Percentiles rank a stretch among this genome's conserved stretches.
phyloP scores from a whole-genome alignment of 106 monocot species.

The Triglochin maritima region DNA sequence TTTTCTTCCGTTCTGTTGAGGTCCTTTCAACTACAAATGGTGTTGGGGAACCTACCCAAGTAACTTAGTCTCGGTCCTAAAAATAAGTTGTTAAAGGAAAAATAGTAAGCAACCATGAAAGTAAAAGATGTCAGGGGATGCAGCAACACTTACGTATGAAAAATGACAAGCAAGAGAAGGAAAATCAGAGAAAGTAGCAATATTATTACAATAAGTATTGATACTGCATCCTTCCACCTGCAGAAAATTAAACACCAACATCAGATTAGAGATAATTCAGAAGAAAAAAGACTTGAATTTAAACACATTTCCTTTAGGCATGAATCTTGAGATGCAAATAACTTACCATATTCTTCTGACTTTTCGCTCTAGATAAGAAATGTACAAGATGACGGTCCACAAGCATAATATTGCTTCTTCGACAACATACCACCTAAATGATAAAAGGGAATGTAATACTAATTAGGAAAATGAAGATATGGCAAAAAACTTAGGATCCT shows the following conservation, averaged over 20 bases:
- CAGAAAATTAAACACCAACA: not conserved
- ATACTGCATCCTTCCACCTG: slow-evolving; percentile 72
- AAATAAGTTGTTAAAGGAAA: too few species aligned
- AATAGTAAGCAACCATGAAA: too few species aligned
- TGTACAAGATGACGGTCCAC: slow-evolving; percentile 73
- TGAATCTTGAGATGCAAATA: not conserved
- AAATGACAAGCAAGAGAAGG: slow-evolving; percentile 59
- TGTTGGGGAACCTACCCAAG: too few species aligned
- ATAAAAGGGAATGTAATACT: not conserved
- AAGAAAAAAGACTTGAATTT: too few species aligned
- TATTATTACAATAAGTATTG: slow-evolving; percentile 27
- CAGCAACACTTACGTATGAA: slow-evolving; percentile 50
- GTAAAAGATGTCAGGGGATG: too few species aligned
- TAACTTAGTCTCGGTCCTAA: too few species aligned
- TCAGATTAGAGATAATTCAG: not conserved
- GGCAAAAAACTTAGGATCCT: not conserved
- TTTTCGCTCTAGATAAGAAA: slow-evolving; percentile 34
- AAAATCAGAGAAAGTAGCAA: slow-evolving; percentile 63
- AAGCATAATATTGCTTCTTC: slow-evolving; percentile 62
- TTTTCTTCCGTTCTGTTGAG: too few species aligned
- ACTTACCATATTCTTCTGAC: slow-evolving; percentile 45
- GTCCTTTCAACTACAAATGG: too few species aligned
- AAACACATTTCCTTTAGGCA: too few species aligned
- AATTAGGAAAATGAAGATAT: not conserved
- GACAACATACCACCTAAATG: slow-evolving; percentile 85